Conservation (phyloP, 768 basidiomycete species). For the Nidularia pulvinata region DNA sequence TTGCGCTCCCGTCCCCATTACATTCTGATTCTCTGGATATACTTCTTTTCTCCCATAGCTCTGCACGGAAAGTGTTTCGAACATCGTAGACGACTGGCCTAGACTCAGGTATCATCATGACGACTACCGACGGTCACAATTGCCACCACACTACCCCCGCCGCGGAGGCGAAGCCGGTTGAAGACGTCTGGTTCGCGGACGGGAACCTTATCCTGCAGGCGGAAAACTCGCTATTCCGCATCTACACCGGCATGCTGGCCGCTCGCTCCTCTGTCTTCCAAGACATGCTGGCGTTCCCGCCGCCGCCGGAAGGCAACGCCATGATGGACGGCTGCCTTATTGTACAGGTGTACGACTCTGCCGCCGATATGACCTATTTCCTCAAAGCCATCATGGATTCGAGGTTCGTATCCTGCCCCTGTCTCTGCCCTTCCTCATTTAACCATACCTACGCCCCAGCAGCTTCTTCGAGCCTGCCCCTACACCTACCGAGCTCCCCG, state of each 20-base stretch:
- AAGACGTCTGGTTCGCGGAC: slow-evolving; percentile 32
- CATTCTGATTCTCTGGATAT: no score
- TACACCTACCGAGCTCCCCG: slow-evolving; percentile 19
- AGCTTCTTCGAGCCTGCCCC: slow-evolving; percentile 34
- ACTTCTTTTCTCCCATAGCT: no score
- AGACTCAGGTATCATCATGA: no score
- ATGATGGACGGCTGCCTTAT: slow-evolving; percentile 22
- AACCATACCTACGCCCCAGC: background rate
- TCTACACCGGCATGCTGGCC: slow-evolving; percentile 30
- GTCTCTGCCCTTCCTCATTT: background rate
- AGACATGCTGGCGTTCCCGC: slow-evolving; percentile 36
- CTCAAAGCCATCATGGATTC: slow-evolving; percentile 17
- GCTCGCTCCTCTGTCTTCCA: slow-evolving; percentile 31
- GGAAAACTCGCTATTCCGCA: slow-evolving; percentile 26
- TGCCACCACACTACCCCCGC: no score
- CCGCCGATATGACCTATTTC: slow-evolving; percentile 28
- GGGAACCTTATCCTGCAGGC: slow-evolving; percentile 37
- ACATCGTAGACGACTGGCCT: no score
- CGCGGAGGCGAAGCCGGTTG: no score
- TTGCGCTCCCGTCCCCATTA: no score
- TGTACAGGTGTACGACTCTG: slow-evolving; percentile 28
- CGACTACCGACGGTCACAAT: no score
- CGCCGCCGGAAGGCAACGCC: slow-evolving; percentile 21
- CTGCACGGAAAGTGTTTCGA: no score
- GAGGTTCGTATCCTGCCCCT: background rate